Conservation (phyloP, 2,329 filamentous ascomycete species). For the Zalaria obscura region DNA sequence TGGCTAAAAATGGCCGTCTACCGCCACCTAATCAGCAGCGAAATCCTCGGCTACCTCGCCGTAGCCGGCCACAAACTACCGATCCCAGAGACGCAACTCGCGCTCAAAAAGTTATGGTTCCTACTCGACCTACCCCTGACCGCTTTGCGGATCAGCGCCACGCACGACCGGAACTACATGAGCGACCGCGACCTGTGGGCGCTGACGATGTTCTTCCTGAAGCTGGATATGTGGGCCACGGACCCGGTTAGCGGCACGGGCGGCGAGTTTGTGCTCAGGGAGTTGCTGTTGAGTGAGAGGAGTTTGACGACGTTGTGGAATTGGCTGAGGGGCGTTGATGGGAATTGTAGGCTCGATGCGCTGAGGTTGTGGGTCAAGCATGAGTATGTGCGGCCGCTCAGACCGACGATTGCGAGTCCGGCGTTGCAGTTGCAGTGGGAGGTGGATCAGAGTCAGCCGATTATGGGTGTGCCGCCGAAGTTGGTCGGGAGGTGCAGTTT, state of each 20-base stretch:
- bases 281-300: conserved; percentile 32
- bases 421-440: conserved; percentile 9
- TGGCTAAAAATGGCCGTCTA: conserved; percentile 56
- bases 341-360: conserved; percentile 38
- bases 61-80: conserved; percentile 45
- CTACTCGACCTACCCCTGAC: conserved; percentile 53
- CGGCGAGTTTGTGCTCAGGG: conserved; percentile 31
- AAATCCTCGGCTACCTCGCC: conserved; percentile 50
- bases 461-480: conserved; percentile 38
- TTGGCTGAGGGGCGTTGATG: conserved; percentile 43
- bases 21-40: conserved; percentile 40
- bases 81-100: conserved; percentile 9
- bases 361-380: conserved; percentile 46
- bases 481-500: conserved; percentile 39
- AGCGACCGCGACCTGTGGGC: conserved; percentile 45
- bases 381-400: conserved; percentile 26
- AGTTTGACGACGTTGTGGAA: conserved; percentile 33
- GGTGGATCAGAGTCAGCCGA: conserved; percentile 11
- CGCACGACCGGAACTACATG: conserved; percentile 42
- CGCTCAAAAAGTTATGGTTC: conserved; percentile 50
- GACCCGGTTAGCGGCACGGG: conserved; percentile 44
- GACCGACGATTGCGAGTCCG: background rate
- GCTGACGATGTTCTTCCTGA: conserved; percentile 52
- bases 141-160: conserved; percentile 36
- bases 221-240: conserved; percentile 56